A percentile compares a stretch with the other conserved stretches of the same genome.
phyloP scores from a whole-genome alignment of 768 basidiomycete species.

The Pleurotus tuoliensis region DNA sequence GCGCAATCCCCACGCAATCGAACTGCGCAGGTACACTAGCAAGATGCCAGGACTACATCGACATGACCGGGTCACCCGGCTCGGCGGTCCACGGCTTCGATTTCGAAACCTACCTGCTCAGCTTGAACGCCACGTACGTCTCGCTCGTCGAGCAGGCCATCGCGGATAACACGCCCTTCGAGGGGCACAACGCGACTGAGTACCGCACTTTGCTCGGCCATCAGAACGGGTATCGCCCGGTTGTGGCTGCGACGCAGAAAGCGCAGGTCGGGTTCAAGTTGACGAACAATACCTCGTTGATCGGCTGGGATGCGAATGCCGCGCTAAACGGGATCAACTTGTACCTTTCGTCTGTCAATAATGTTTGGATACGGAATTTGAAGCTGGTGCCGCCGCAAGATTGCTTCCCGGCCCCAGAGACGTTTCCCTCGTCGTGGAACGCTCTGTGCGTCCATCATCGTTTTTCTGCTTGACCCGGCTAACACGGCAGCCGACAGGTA shows the following conservation, averaged over 20 bases:
- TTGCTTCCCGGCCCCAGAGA: conserved; percentile 15
- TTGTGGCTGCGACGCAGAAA: conserved; percentile 13
- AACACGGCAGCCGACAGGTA: conserved; percentile 4
- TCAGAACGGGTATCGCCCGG: conserved; percentile 13
- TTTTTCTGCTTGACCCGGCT: not conserved
- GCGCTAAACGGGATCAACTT: conserved; percentile 13
- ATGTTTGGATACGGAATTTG: conserved; percentile 15
- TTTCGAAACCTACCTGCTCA: conserved; percentile 13
- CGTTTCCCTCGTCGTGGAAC: conserved; percentile 16
- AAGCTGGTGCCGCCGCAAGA: conserved; percentile 14
- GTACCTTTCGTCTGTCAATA: conserved; percentile 11
- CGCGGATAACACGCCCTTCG: conserved; percentile 13
- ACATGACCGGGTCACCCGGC: conserved; percentile 11
- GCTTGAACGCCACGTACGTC: conserved; percentile 14
- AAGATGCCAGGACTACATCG: conserved; percentile 10
- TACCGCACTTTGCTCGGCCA: conserved; percentile 12
- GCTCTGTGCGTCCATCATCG: conserved; percentile 7
- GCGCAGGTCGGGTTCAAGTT: conserved; percentile 13
- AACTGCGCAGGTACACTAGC: conserved; percentile 3
- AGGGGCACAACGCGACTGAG: conserved; percentile 16
- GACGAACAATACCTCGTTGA: conserved; percentile 14
- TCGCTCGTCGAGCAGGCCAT: conserved; percentile 10
- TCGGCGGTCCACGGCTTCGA: conserved; percentile 13
- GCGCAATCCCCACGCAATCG: not conserved
- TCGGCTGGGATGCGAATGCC: conserved; percentile 13